Base-by-base conservation (phyloP, 2,329 filamentous ascomycete species). In the Rhytidhysteron rufulum region DNA sequence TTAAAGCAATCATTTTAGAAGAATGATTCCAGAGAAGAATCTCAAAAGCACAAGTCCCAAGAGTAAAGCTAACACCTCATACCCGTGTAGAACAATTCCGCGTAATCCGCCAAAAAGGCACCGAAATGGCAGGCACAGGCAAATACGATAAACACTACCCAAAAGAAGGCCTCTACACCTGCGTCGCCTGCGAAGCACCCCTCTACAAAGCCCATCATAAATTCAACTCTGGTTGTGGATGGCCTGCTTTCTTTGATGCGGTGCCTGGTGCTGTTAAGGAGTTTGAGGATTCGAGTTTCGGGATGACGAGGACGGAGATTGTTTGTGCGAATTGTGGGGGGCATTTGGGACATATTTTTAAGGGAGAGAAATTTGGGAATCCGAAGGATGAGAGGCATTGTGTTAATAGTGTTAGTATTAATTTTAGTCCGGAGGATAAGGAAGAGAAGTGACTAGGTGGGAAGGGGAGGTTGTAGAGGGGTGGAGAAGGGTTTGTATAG, bases 241-340 rank as follows among this genome's bases (percentile, higher is more conserved):
- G 93, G 93, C 93, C 93, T 1, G 93, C 93, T 10, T 98, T 97
- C 70, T 98, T 91, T 63, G 93, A 98, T 68, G 91, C 85, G 50
- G 80, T 98, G 37, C 91, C 93, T 0, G 90, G 89, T 2, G 91
- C 91, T 1, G 88, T 98, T 10, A 87, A 80, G 25, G 77, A 91
- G 47, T 85, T 91, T 58, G 80, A 82, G 48, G 93, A 98, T 66
- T 72, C 69, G 34, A 74, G 82, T 0, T 77, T 89, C 37, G 91
- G 91, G 34, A 95, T 95, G 87, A 63, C 75, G 59, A 76, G 93
- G 51, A 96, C 82, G 11, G 93, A 98, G 73, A 98, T 98, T 57
- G 84, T 94, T 7, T 98, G 93, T 69, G 79, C 81, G 49, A 95
- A 95, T 65, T 98, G 93, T 62, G 94, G 93, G 18, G 93, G 93